These are phyloP conservation scores for Pinus tabuliformis DNA, from an alignment of 75 land plant genomes.

Conservation along the genomic window DNA sequence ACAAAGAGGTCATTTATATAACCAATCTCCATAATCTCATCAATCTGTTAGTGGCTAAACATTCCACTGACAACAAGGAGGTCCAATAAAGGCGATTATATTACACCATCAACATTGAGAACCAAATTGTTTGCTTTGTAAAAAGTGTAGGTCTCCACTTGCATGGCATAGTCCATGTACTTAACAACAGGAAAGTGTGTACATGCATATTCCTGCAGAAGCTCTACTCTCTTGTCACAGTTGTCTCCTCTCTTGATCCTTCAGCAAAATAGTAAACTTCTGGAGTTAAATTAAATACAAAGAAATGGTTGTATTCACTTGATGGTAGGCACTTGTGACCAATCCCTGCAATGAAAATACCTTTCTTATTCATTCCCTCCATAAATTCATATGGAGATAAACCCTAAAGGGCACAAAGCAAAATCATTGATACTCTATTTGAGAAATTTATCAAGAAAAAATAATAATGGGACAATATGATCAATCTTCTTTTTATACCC, in stretches of 20 bases:
- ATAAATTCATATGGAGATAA: conserved; percentile 91
- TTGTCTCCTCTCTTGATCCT: conserved; percentile 99
- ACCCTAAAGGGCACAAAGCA: conserved; percentile 32
- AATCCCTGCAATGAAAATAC: conserved; percentile 97
- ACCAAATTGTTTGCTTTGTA: conserved; percentile 93
- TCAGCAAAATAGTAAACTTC: neutral
- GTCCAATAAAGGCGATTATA: conserved; percentile 95
- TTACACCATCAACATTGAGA: conserved; percentile 94
- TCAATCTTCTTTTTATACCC: neutral
- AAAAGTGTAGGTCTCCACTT: conserved; percentile 9
- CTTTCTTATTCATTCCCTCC: conserved; percentile 97
- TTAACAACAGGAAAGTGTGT: conserved; percentile 26
- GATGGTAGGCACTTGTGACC: conserved; percentile 76
- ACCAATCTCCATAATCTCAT: conserved; percentile 93
- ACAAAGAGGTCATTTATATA: conserved; percentile 98
- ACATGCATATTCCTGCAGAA: conserved; percentile 85
- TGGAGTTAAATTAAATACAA: neutral
- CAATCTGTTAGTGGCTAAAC: conserved; percentile 93
- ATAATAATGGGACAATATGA: neutral
- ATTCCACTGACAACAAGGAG: conserved; percentile 84
- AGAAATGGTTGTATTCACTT: neutral
- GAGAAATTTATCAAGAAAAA: conserved; percentile 6
- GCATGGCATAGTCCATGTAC: too few species aligned
- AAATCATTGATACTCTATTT: neutral
- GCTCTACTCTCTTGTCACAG: conserved; percentile 95